phyloP scores from a whole-genome alignment of 2,329 filamentous ascomycete genomes.

The Paraphoma sp. region DNA sequence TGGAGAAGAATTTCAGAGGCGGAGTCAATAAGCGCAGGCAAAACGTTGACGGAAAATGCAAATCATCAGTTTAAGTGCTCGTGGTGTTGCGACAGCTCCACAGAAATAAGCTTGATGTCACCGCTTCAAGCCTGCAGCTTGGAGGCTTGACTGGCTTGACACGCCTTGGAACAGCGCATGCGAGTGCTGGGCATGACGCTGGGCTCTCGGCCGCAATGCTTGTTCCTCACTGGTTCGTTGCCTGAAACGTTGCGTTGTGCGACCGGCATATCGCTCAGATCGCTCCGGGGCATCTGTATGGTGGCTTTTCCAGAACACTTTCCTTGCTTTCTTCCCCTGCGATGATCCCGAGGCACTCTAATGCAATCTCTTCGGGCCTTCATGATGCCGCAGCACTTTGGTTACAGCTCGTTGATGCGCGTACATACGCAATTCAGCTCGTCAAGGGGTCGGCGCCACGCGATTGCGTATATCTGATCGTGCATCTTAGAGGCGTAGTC shows the following conservation, averaged over 20 bases:
- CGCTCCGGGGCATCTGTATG: constrained; percentile 3
- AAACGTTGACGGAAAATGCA: constrained; percentile 8
- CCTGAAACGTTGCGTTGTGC: constrained; percentile 3
- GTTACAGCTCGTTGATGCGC: background rate
- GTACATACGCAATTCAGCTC: background rate
- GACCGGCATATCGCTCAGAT: background rate
- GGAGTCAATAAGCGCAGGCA: constrained; percentile 11
- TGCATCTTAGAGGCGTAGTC: background rate
- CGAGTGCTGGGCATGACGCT: constrained; percentile 17
- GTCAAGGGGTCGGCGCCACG: background rate
- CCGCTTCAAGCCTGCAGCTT: constrained; percentile 24
- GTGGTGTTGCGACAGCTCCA: background rate
- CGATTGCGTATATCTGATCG: background rate
- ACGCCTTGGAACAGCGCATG: constrained; percentile 1
- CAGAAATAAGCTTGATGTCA: constrained; percentile 29
- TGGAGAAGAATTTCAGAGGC: background rate
- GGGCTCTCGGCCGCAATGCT: constrained; percentile 17
- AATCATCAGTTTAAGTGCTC: constrained; percentile 7
- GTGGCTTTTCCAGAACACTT: constrained; percentile 1
- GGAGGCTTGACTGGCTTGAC: constrained; percentile 26
- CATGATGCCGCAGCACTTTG: background rate
- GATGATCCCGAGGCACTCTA: background rate
- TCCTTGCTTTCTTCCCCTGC: constrained; percentile 7
- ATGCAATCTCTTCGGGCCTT: background rate
- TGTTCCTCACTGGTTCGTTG: constrained; percentile 11